Base-by-base conservation (phyloP, 768 basidiomycete genomes). In the Chalciporus sphaerocephalus region DNA sequence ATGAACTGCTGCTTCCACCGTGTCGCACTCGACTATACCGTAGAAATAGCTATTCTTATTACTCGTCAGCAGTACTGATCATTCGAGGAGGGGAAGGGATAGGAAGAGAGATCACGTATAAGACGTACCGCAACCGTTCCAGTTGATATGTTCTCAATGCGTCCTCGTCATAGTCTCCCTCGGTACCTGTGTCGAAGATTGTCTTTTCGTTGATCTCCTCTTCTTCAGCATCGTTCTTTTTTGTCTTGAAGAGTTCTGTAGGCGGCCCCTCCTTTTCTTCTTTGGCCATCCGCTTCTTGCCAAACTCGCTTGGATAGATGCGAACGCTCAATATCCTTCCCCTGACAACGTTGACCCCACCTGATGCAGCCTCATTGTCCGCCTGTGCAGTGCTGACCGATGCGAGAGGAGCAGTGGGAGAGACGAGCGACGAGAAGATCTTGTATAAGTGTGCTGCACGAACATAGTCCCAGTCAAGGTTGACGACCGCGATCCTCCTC, bases 381-480 rank as follows among this genome's bases (percentile, higher is more conserved):
- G 25, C 34, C 40, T 53, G 48, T 47, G 61, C 27, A 55, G 58
- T 49, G 3, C 61, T 62, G 4, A 69, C 3, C 12, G 52, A 60
- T 16, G 69, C 51, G 15, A 72, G 60, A 12, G 80, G 71, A 5
- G 79, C 76, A 10, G 74, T 67, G 12, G 79, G 66, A 6, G 87
- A 85, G 5, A 95, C 75, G 33, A 93, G 78, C 2, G 94, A 97
- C 15, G 89, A 81, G 67, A 90, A 91, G 27, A 97, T 89, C 67
- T 89, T 92, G 78, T 83, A 96, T 11, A 99, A 71, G 62, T 98
- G 93, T 16, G 70, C 70, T 0, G 95, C 92, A 44, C 87, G 85
- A 40, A 98, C 81, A 66, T 97, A 80, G 64, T 98, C 96, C 96
- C 96, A 99, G 68, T 99, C 96, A 41, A 98, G 78, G 63, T 98